Base-by-base conservation (phyloP, 169 alveolate genomes). In the Amoebophrya sp. region DNA sequence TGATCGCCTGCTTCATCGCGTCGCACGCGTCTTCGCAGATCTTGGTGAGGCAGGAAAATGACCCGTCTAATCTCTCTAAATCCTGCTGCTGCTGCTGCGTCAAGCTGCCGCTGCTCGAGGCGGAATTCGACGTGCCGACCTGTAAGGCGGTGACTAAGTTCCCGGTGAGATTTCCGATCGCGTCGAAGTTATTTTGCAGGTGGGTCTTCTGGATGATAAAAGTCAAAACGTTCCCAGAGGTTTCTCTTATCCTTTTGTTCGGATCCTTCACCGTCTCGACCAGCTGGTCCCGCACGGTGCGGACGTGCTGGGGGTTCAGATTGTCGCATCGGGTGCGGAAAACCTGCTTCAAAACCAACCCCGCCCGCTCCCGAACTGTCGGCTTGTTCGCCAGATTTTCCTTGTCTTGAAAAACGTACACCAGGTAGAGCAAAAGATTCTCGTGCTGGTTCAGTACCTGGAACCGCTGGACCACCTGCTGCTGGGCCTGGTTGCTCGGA, bases 21-120 rank as follows among this genome's bases (percentile, higher is more conserved):
- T 66, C 83, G 35, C 83, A 66, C 32, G 83, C 83, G 83, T 66
- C 83, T 25, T 66, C 83, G 83, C 83, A 66, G 35, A 66, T 66
- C 35, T 66, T 66, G 39, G 35, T 66, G 35, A 66, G 83, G 83
- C 83, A 66, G 35, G 83, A 66, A 25, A 66, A 66, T 7, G 32
- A 7, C 35, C 83, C 83, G 83, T 66, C 83, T 25, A 66, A 25
- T 25, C 83, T 2, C 83, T 66, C 83, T 2, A 41, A 41, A 12
- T 41, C 54, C 23, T 12, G 2, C 54, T 2, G 54, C 23, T 41
- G 2, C 54, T 2, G 54, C 23, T 41, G 2, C 83, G 35, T 18
- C 18, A 18, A 47, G 66, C 29, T 12, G 7, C 29, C 66, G 7
- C 66, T 66, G 39, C 38, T 25, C 29, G 39, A 25, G 83, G 39